Conservation (phyloP, 768 basidiomycete species). For the Lactarius sanguifluus region DNA sequence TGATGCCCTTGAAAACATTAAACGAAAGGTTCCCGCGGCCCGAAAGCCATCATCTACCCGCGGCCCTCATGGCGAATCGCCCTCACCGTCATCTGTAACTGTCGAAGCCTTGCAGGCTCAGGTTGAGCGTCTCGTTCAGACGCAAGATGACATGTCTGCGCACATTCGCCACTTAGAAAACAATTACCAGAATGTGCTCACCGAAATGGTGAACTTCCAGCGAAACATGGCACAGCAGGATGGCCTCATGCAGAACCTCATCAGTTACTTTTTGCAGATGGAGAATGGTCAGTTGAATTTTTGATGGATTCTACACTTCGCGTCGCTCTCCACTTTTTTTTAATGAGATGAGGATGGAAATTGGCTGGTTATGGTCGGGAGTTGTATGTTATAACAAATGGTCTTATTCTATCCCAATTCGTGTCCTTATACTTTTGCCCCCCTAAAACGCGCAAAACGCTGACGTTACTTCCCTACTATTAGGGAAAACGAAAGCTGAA, state of each 20-base stretch:
- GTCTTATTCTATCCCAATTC: slow-evolving; percentile 36
- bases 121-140: slow-evolving; percentile 47
- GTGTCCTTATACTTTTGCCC: slow-evolving; percentile 36
- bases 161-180: slow-evolving; percentile 59
- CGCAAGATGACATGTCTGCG: slow-evolving; percentile 51
- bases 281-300: slow-evolving; percentile 53
- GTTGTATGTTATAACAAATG: slow-evolving; percentile 23
- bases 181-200: slow-evolving; percentile 66
- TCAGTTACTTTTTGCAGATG: slow-evolving; percentile 75
- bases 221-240: slow-evolving; percentile 82
- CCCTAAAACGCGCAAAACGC: slow-evolving; percentile 28
- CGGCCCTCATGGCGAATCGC: slow-evolving; percentile 32
- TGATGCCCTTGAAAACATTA: slow-evolving; percentile 63
- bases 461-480: slow-evolving; percentile 26
- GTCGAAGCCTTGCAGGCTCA: slow-evolving; percentile 47
- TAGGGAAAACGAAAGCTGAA: slow-evolving; percentile 39
- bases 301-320: slow-evolving; percentile 24
- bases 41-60: slow-evolving; percentile 35
- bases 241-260: slow-evolving; percentile 74
- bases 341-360: slow-evolving; percentile 13
- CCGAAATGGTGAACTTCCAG: slow-evolving; percentile 73
- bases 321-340: not conserved
- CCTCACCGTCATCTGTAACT: slow-evolving; percentile 33
- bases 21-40: slow-evolving; percentile 52
- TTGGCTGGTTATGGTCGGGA: slow-evolving; percentile 5